A percentile compares a stretch with the other conserved stretches of the same genome.
These are phyloP conservation scores for Glaciozyma antarctica DNA, from an alignment of 768 basidiomycete species.

Conservation along the genomic window DNA sequence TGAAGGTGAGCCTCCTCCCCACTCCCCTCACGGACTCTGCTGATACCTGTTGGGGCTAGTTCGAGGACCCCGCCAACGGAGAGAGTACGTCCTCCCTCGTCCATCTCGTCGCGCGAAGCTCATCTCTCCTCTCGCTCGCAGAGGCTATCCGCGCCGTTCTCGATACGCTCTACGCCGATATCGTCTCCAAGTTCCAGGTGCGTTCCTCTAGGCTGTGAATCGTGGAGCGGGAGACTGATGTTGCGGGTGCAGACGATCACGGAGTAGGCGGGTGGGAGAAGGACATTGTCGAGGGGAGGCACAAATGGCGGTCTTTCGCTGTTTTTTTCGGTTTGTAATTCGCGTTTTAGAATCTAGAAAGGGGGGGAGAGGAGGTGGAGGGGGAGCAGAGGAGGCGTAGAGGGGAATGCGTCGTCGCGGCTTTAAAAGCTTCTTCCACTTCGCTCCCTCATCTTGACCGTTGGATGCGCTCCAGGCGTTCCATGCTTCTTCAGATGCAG, in stretches of 20 bases:
- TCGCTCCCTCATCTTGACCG: no score
- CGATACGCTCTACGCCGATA: constrained; percentile 28
- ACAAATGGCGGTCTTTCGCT: no score
- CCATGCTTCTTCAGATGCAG: no score
- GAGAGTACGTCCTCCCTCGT: constrained; percentile 43
- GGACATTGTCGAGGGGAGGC: no score
- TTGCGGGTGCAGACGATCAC: background rate
- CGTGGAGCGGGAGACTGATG: background rate
- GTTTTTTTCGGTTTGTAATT: no score
- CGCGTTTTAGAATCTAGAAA: no score
- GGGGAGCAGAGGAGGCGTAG: no score
- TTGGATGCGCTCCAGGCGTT: no score
- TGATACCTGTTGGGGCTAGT: constrained; percentile 14
- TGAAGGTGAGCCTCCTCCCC: constrained; percentile 46
- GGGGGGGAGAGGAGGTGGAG: no score
- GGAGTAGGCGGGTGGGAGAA: background rate
- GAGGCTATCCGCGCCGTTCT: constrained; percentile 16
- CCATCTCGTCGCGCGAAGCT: background rate
- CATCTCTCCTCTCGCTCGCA: background rate
- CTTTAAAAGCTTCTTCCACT: no score
- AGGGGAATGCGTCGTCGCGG: no score
- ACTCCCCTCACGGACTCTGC: background rate
- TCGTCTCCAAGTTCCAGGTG: constrained; percentile 30
- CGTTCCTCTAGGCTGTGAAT: constrained; percentile 1
- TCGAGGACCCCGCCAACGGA: constrained; percentile 83